These are phyloP conservation scores for Lecanicillium sp. DNA, from an alignment of 2,329 filamentous ascomycete genomes.

Conservation along the genomic window DNA sequence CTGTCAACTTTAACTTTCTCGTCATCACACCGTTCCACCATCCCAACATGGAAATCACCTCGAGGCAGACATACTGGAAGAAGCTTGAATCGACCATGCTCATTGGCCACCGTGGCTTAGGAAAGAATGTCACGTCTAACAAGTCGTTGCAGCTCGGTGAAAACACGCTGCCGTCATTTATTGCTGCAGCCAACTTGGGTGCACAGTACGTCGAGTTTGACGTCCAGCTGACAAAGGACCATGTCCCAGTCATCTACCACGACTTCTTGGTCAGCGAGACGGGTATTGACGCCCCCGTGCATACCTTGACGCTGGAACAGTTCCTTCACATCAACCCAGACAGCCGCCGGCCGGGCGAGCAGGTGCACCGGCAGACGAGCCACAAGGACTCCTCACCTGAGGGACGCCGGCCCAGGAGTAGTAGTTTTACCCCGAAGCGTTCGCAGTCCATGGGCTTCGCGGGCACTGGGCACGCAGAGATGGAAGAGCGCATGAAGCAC, in stretches of 20 bases:
- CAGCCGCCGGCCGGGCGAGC: slow-evolving; percentile 28
- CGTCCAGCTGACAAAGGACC: slow-evolving; percentile 97
- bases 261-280: slow-evolving; percentile 98
- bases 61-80: slow-evolving; percentile 93
- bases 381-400: slow-evolving; percentile 3
- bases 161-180: slow-evolving; percentile 93
- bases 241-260: slow-evolving; percentile 96
- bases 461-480: slow-evolving; percentile 27
- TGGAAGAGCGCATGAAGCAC: slow-evolving; percentile 89
- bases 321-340: slow-evolving; percentile 78
- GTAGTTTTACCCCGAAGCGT: slow-evolving; percentile 35
- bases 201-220: slow-evolving; percentile 72
- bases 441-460: slow-evolving; percentile 49
- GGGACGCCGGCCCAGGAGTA: slow-evolving; percentile 23
- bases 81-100: slow-evolving; percentile 83
- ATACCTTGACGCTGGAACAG: slow-evolving; percentile 90
- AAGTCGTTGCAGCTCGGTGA: slow-evolving; percentile 90
- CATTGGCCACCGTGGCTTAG: slow-evolving; percentile 65
- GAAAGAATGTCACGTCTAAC: slow-evolving; percentile 80
- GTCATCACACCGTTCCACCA: slow-evolving; percentile 92
- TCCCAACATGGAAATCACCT: slow-evolving; percentile 86
- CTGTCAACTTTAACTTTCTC: slow-evolving; percentile 94
- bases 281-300: slow-evolving; percentile 91
- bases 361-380: slow-evolving; percentile 27
- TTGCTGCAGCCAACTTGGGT: slow-evolving; percentile 88